A percentile compares a stretch with the other conserved stretches of the same genome.
These are phyloP conservation scores for Leccinum fibrillosum DNA, from an alignment of 768 basidiomycete genomes.

Conservation along the genomic window DNA sequence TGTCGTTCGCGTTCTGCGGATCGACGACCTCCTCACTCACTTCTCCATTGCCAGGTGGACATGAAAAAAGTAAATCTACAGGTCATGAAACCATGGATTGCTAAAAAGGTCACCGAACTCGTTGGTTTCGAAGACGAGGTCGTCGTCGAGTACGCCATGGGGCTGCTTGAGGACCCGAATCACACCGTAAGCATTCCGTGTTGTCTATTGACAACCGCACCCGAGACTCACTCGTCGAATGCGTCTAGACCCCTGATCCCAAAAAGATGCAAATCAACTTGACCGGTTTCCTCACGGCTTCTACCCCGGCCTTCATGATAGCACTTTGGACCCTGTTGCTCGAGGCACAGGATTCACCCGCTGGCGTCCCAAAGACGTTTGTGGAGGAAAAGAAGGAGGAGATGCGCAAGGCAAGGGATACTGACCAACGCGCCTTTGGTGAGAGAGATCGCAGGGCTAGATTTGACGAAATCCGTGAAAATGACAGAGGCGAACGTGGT, in stretches of 20 bases:
- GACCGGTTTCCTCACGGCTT: conserved; percentile 87
- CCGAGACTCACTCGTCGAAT: background rate
- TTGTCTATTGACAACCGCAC: too few relatives aligned
- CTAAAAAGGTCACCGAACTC: conserved; percentile 86
- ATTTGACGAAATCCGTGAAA: conserved; percentile 65
- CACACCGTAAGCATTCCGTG: conserved; percentile 58
- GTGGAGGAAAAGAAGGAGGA: conserved; percentile 92
- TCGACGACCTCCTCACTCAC: background rate
- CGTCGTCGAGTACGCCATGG: conserved; percentile 94
- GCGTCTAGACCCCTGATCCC: conserved; percentile 76
- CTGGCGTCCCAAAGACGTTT: conserved; percentile 87
- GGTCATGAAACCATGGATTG: conserved; percentile 94
- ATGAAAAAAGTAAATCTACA: conserved; percentile 92
- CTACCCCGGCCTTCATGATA: conserved; percentile 84
- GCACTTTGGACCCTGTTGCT: conserved; percentile 89
- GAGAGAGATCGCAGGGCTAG: conserved; percentile 68
- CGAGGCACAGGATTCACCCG: conserved; percentile 85
- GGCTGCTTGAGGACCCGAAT: conserved; percentile 81
- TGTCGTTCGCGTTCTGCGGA: conserved; percentile 1
- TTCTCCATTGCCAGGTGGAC: conserved; percentile 59
- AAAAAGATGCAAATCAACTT: conserved; percentile 95
- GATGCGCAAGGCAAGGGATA: conserved; percentile 67
- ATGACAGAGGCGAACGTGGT: conserved; percentile 46
- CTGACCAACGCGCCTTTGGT: conserved; percentile 61
- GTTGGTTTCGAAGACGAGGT: conserved; percentile 97